Base-by-base conservation (phyloP, 352 stramenopile genomes). In the Phytophthora melonis region DNA sequence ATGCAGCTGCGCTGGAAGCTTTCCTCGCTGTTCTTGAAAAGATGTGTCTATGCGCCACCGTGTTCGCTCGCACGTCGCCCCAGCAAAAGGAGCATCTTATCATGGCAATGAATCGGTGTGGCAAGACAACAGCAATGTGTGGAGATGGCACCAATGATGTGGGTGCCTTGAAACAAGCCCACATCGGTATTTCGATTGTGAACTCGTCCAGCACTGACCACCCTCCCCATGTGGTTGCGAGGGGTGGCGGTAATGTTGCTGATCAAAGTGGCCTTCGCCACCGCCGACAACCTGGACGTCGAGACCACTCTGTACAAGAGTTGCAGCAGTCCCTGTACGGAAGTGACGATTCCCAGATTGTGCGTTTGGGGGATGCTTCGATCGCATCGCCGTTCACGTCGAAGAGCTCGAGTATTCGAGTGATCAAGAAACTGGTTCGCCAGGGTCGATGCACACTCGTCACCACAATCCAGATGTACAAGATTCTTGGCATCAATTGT, bases 331-430 rank as follows among this genome's bases (percentile, higher is more conserved):
- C 92, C 70, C 83, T 92, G 79, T 90, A 96, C 39, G 76, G 90
- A 63, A 90, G 83, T 68, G 90, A 97, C 32, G 88, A 95, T 66
- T 86, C 97, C 62, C 88, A 97, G 10, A 97, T 99, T 91, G 96
- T 99, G 2, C 98, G 99, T 84, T 88, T 99, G 39, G 98, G 98
- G 11, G 98, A 99, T 82, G 98, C 98, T 14, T 99, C 97, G 30
- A 99, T 99, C 52, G 98, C 98, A n/a, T 99, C 98, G 60, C 98
- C 98, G 0, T 99, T 99, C 79, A 99, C 98, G 5, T 98, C 96
- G 34, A 85, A 95, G 86, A 86, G 98, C 79, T 89, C 97, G 72
- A 96, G 88, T 45, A 96, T 97, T 63, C 90, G 90, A 75, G 86
- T 88, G 16, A 94, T 91, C 54, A 96, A 99, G 32, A 94, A 99